Percentiles rank a stretch among this genome's conserved stretches.
These are phyloP conservation scores for Ogataea nitratoaversa DNA, from an alignment of 805 yeast genomes.

Conservation along the genomic window DNA sequence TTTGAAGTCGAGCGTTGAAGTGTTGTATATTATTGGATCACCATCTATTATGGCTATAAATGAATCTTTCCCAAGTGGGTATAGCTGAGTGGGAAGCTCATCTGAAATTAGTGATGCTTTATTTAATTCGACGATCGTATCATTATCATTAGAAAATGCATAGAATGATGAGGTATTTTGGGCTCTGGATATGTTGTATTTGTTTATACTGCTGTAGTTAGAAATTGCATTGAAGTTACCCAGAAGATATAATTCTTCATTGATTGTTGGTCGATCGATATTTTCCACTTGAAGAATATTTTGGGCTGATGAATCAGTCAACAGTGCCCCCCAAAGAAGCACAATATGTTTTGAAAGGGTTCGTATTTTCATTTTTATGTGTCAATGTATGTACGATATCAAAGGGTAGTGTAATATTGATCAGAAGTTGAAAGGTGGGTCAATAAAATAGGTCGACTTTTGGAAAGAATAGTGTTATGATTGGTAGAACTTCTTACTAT, in stretches of 20 bases:
- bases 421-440: no score
- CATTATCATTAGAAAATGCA: slow-evolving; percentile 15
- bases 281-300: slow-evolving; percentile 1
- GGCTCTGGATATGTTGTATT: slow-evolving; percentile 21
- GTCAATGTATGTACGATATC: not conserved
- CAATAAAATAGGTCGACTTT: no score
- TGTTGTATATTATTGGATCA: slow-evolving; percentile 20
- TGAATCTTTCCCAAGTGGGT: slow-evolving; percentile 10
- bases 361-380: not conserved
- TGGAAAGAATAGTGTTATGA: no score
- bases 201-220: slow-evolving; percentile 14
- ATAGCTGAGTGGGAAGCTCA: slow-evolving; percentile 11
- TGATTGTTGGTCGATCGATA: slow-evolving; percentile 15
- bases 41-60: slow-evolving; percentile 24
- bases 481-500: no score
- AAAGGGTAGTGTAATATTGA: no score
- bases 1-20: not conserved
- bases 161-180: slow-evolving; percentile 11
- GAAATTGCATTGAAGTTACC: slow-evolving; percentile 28
- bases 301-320: not conserved
- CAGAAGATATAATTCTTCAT: slow-evolving; percentile 20
- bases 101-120: slow-evolving; percentile 7
- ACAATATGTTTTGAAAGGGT: not conserved
- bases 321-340: not conserved
- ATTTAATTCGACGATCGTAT: slow-evolving; percentile 10